Evolutionary conservation across 1,284 basidiomycete genomes (phyloP).

Genomic region (Mycena sp.): DNA sequence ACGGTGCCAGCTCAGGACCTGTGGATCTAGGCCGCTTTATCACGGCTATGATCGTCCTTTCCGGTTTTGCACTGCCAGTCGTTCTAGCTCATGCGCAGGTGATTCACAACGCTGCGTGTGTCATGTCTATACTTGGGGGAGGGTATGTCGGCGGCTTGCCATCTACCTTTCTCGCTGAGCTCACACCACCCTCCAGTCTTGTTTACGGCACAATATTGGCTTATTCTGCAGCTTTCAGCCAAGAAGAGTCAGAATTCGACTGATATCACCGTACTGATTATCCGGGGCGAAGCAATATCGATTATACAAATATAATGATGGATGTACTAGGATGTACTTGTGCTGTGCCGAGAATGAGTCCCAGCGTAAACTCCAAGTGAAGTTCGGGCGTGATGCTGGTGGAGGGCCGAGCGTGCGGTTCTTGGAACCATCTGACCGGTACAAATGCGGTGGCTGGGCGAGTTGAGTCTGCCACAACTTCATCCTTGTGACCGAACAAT

Average conservation of each 20-base stretch:
- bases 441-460: no score
- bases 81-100: constrained; percentile 93
- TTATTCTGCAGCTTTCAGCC: constrained; percentile 86
- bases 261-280: constrained; percentile 41
- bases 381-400: no score
- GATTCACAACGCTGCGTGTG: constrained; percentile 86
- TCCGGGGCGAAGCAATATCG: constrained; percentile 8
- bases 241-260: constrained; percentile 80
- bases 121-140: constrained; percentile 96
- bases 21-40: constrained; percentile 92
- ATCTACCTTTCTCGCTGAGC: constrained; percentile 2
- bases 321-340: constrained; percentile 27
- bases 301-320: constrained; percentile 26
- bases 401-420: no score
- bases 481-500: constrained; percentile 40
- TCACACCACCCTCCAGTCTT: constrained; percentile 58
- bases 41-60: constrained; percentile 90
- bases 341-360: constrained; percentile 11
- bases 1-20: constrained; percentile 64
- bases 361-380: no score
- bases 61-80: constrained; percentile 93
- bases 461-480: not conserved
- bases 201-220: constrained; percentile 95
- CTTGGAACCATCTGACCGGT: no score
- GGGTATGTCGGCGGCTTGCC: constrained; percentile 58